A percentile compares a stretch with the other conserved stretches of the same genome.
phyloP scores from a whole-genome alignment of 805 yeast species.

The Starmerella scarabaei region DNA sequence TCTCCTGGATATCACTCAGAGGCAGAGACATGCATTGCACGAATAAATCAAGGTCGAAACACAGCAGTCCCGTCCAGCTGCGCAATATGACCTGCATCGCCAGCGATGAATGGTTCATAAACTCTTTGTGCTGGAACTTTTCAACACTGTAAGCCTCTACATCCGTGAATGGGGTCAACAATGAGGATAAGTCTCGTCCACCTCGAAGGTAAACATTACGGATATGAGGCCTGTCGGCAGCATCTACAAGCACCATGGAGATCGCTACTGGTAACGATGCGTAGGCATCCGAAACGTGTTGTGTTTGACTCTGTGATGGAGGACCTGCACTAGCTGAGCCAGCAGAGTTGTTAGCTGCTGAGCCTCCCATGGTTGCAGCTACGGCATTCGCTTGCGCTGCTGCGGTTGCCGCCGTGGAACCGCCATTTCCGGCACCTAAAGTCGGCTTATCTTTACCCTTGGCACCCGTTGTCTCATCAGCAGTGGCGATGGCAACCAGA shows the following conservation, averaged over 20 bases:
- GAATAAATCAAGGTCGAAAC: slow-evolving; percentile 42
- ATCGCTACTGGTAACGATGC: slow-evolving; percentile 13
- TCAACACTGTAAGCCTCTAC: slow-evolving; percentile 31
- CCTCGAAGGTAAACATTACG: slow-evolving; percentile 39
- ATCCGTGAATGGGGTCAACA: slow-evolving; percentile 63
- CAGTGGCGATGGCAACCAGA: slow-evolving; percentile 37
- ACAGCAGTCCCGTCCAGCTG: slow-evolving; percentile 61
- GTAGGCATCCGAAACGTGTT: slow-evolving; percentile 36
- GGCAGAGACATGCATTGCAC: slow-evolving; percentile 20
- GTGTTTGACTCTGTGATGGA: neutral
- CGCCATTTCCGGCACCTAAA: neutral
- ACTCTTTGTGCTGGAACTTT: slow-evolving; percentile 38
- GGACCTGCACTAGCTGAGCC: too few species aligned
- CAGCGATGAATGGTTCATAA: slow-evolving; percentile 46
- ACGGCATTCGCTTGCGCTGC: neutral
- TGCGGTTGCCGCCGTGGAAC: neutral
- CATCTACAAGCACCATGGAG: slow-evolving; percentile 37
- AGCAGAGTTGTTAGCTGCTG: neutral
- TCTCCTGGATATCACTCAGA: slow-evolving; percentile 38
- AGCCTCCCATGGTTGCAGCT: neutral
- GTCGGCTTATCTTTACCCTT: neutral
- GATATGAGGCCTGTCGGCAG: slow-evolving; percentile 46
- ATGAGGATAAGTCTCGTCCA: slow-evolving; percentile 47
- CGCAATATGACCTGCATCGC: slow-evolving; percentile 51
- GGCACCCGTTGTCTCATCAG: neutral